Evolutionary conservation across 73 alveolate genomes (phyloP).

Genomic region (Tetrahymena thermophila): DNA sequence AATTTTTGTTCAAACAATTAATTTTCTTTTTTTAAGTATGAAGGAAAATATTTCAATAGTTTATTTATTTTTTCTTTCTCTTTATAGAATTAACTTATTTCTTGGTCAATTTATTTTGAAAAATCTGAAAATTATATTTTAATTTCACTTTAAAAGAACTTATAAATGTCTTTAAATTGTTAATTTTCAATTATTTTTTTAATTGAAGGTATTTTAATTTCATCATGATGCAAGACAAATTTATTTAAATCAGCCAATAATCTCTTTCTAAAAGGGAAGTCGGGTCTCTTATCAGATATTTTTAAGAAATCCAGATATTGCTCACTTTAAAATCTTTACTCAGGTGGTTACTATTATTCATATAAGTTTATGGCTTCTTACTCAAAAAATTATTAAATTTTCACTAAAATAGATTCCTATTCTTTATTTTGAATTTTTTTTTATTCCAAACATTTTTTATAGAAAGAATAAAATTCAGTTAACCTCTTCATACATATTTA

Average conservation of each 20-base stretch:
- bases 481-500: too few species aligned
- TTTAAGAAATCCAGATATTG: background rate
- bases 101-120: background rate
- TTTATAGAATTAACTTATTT: background rate
- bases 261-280: background rate
- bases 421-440: too few species aligned
- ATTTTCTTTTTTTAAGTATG: background rate
- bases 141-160: background rate
- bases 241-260: background rate
- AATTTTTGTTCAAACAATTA: background rate
- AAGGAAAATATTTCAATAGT: background rate
- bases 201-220: background rate
- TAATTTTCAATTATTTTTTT: background rate
- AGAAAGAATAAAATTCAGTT: too few species aligned
- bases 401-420: too few species aligned
- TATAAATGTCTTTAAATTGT: background rate
- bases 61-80: background rate
- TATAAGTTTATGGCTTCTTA: too few species aligned
- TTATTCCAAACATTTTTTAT: too few species aligned
- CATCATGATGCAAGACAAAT: background rate
- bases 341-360: too few species aligned
- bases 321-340: too few species aligned
- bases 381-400: too few species aligned
- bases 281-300: background rate
- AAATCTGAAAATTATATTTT: background rate